Conservation (phyloP, 176 grass and related monocot genomes). For the Oryza glumipatula region DNA sequence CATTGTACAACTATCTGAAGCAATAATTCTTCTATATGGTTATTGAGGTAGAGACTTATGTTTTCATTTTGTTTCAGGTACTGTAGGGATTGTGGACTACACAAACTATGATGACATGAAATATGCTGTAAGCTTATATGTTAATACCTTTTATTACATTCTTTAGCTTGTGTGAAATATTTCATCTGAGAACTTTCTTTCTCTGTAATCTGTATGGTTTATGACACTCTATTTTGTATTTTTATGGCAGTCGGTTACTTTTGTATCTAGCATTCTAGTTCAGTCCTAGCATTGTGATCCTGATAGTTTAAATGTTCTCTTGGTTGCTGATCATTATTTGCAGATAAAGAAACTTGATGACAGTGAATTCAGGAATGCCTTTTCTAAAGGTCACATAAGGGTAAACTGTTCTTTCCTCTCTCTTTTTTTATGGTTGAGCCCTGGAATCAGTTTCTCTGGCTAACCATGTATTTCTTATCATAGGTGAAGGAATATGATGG, state of each 20-base stretch:
- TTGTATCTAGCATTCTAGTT: conserved; percentile 16
- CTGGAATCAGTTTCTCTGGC: conserved; percentile 3
- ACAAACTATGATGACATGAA: conserved; percentile 99
- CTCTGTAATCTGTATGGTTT: not conserved
- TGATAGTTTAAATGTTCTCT: conserved; percentile 29
- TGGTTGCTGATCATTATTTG: conserved; percentile 30
- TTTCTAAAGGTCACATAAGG: conserved; percentile 88
- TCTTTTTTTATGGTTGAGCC: conserved; percentile 3
- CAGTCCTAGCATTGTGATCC: not conserved
- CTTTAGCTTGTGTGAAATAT: not conserved
- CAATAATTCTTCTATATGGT: conserved; percentile 8
- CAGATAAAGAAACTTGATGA: conserved; percentile 97
- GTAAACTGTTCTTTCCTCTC: conserved; percentile 42
- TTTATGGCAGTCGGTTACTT: not conserved
- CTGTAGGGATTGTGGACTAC: conserved; percentile 88
- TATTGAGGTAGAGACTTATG: conserved; percentile 13
- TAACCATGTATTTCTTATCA: conserved; percentile 11
- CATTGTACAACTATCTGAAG: not conserved
- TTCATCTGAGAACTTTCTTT: not conserved
- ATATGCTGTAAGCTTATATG: conserved; percentile 74
- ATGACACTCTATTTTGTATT: conserved; percentile 3
- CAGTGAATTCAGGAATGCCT: conserved; percentile 95
- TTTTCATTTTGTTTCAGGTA: conserved; percentile 62
- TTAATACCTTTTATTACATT: not conserved
- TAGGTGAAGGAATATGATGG: conserved; percentile 91